These are phyloP conservation scores for Trichoderma pleuroti DNA, from an alignment of 2,329 filamentous ascomycete species.

Conservation along the genomic window DNA sequence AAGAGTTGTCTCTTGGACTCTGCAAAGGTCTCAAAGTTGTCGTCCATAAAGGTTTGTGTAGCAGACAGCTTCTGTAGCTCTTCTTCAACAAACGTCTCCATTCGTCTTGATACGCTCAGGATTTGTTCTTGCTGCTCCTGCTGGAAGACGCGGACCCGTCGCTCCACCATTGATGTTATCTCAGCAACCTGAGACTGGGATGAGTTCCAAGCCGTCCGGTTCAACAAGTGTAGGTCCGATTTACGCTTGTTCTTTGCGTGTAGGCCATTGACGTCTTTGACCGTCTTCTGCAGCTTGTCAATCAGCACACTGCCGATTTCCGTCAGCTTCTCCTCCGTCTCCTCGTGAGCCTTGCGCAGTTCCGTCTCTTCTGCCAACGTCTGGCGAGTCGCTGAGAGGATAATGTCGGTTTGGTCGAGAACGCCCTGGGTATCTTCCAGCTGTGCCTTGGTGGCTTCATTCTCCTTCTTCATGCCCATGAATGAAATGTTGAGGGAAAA, in stretches of 20 bases:
- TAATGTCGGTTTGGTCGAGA: conserved; percentile 82
- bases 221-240: conserved; percentile 76
- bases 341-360: conserved; percentile 77
- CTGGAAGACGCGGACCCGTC: conserved; percentile 69
- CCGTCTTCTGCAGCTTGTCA: conserved; percentile 71
- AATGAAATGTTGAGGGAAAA: conserved; percentile 84
- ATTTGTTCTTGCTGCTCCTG: conserved; percentile 70
- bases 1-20: conserved; percentile 66
- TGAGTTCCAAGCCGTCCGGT: conserved; percentile 73
- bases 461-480: conserved; percentile 83
- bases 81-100: conserved; percentile 71
- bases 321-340: conserved; percentile 75
- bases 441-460: conserved; percentile 68
- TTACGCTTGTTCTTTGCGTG: conserved; percentile 84
- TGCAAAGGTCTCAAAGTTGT: conserved; percentile 65
- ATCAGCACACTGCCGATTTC: conserved; percentile 73
- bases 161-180: conserved; percentile 74
- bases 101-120: conserved; percentile 61
- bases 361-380: conserved; percentile 75
- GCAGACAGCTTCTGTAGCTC: conserved; percentile 69
- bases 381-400: conserved; percentile 72
- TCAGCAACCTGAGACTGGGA: conserved; percentile 73
- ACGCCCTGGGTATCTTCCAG: conserved; percentile 78
- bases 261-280: conserved; percentile 74
- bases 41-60: conserved; percentile 67